Percentiles rank a stretch among this genome's conserved stretches.
Evolutionary conservation across 768 basidiomycete genomes (phyloP).

Genomic region (Chlorophyllum brunneum): DNA sequence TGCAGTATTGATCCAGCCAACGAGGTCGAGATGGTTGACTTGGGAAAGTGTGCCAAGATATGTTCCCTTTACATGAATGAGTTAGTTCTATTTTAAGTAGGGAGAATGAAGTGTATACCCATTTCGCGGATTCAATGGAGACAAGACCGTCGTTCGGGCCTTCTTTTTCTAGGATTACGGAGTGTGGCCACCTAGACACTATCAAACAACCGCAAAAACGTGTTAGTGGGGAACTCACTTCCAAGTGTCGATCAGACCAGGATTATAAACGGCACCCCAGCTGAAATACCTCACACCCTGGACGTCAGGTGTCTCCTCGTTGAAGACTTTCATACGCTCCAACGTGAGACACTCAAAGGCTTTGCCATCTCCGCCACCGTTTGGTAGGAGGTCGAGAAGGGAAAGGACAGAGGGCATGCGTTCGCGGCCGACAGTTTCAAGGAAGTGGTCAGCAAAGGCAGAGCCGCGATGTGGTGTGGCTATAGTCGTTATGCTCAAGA

Average conservation of each 20-base stretch:
- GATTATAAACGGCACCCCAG: conserved; percentile 91
- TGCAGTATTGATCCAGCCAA: conserved; percentile 91
- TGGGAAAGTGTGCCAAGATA: conserved; percentile 90
- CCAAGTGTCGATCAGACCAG: conserved; percentile 90
- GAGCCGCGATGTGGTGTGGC: conserved; percentile 95
- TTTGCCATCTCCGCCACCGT: conserved; percentile 90
- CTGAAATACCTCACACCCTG: conserved; percentile 84
- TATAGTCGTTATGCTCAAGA: conserved; percentile 89
- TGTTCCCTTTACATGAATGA: conserved; percentile 61
- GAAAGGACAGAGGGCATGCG: conserved; percentile 69
- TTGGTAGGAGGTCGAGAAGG: conserved; percentile 80
- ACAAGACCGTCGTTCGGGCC: conserved; percentile 96
- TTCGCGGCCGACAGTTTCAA: conserved; percentile 62
- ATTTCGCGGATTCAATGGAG: conserved; percentile 79
- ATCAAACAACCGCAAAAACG: conserved; percentile 9
- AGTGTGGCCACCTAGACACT: conserved; percentile 58
- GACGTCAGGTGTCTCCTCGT: conserved; percentile 78
- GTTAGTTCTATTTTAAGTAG: not conserved
- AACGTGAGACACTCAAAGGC: conserved; percentile 89
- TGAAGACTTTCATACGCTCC: conserved; percentile 85
- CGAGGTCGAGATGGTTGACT: conserved; percentile 90
- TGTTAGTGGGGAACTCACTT: conserved; percentile 33
- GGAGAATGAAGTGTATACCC: conserved; percentile 41
- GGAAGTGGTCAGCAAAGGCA: conserved; percentile 88
- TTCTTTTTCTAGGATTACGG: conserved; percentile 79